phyloP scores from a whole-genome alignment of 1,139 yeast genomes.

The Lodderomyces theae region DNA sequence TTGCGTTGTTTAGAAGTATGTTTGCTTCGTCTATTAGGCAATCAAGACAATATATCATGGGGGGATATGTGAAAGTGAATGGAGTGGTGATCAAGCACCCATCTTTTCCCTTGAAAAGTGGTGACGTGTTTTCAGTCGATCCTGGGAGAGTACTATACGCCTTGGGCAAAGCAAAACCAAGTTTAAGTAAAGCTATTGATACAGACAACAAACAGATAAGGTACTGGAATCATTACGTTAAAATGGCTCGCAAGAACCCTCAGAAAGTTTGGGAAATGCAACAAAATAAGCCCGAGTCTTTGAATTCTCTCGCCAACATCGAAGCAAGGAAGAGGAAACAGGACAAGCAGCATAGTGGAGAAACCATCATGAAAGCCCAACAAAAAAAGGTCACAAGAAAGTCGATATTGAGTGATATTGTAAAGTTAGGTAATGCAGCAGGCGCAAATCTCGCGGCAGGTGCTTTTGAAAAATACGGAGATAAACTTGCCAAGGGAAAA shows the following conservation, averaged over 20 bases:
- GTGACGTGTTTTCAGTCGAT: constrained; percentile 81
- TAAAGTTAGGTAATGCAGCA: constrained; percentile 20
- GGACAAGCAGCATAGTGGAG: constrained; percentile 23
- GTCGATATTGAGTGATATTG: constrained; percentile 43
- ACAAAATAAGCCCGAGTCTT: constrained; percentile 41
- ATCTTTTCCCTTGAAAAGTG: constrained; percentile 71
- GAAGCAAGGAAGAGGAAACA: constrained; percentile 18
- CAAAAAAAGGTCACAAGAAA: constrained; percentile 47
- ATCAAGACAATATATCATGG: constrained; percentile 83
- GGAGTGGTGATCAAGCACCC: constrained; percentile 79
- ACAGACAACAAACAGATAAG: constrained; percentile 69
- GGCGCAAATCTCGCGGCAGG: constrained; percentile 26
- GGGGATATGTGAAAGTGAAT: constrained; percentile 83
- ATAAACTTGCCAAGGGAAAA: constrained; percentile 25
- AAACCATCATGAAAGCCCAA: constrained; percentile 31
- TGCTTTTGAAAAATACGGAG: constrained; percentile 23
- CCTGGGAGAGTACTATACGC: constrained; percentile 88
- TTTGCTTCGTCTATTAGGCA: constrained; percentile 94
- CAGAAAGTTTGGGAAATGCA: constrained; percentile 56
- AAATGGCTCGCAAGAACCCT: constrained; percentile 56
- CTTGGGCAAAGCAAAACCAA: constrained; percentile 80
- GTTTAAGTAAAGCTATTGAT: constrained; percentile 61
- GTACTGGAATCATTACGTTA: constrained; percentile 73
- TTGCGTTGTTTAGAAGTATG: constrained; percentile 86
- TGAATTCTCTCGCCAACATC: constrained; percentile 33